These are phyloP conservation scores for Zangia roseola DNA, from an alignment of 768 basidiomycete species.

Conservation along the genomic window DNA sequence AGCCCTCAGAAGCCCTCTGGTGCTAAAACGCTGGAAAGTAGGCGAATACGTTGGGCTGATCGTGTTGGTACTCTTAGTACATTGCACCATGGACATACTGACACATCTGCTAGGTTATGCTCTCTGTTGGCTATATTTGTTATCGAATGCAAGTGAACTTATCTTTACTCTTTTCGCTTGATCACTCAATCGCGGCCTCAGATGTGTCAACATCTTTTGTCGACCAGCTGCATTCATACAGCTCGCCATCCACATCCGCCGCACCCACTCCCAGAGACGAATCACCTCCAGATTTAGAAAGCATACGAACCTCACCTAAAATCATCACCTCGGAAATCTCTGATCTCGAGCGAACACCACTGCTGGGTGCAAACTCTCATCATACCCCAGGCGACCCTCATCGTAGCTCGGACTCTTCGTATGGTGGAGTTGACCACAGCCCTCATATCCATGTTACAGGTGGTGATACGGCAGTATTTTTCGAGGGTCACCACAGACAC, in stretches of 20 bases:
- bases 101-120: conserved; percentile 42
- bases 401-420: conserved; percentile 10
- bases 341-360: conserved; percentile 19
- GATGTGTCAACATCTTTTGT: conserved; percentile 77
- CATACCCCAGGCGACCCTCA: neutral
- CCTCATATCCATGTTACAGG: neutral
- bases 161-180: neutral
- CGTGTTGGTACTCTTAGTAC: conserved; percentile 51
- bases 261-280: conserved; percentile 26
- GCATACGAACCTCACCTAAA: conserved; percentile 2
- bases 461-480: conserved; percentile 16
- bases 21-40: conserved; percentile 48
- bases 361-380: conserved; percentile 9
- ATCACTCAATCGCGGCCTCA: conserved; percentile 25
- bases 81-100: conserved; percentile 1
- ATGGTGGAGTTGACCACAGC: conserved; percentile 15
- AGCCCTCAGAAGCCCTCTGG: conserved; percentile 46
- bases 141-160: conserved; percentile 63
- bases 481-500: conserved; percentile 37
- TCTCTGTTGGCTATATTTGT: conserved; percentile 74
- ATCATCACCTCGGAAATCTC: neutral
- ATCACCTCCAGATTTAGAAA: conserved; percentile 13
- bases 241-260: conserved; percentile 49
- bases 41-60: conserved; percentile 67
- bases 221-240: conserved; percentile 62